These are phyloP conservation scores for Drechmeria coniospora DNA, from an alignment of 2,329 filamentous ascomycete species.

Conservation along the genomic window DNA sequence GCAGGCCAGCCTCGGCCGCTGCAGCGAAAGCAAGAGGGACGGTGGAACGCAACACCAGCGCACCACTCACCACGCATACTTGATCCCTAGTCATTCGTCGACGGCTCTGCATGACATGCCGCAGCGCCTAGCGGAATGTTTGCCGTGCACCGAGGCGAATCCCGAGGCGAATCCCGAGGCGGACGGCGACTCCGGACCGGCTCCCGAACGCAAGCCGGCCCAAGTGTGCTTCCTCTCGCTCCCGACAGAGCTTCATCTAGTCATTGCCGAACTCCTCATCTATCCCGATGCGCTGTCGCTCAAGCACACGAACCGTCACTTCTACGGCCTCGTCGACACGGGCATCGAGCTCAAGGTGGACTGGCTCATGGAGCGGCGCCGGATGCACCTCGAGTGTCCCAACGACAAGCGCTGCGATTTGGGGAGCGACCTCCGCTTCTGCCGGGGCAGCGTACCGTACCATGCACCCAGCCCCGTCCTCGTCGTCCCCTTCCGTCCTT, in stretches of 20 bases:
- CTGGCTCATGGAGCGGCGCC: slow-evolving; percentile 51
- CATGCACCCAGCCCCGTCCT: slow-evolving; percentile 8
- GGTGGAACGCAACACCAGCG: too few species aligned
- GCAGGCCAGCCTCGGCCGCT: too few species aligned
- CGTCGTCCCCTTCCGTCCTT: too few species aligned
- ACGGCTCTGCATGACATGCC: too few species aligned
- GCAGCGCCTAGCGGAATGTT: too few species aligned
- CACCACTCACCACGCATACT: too few species aligned
- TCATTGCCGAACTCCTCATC: slow-evolving; percentile 42
- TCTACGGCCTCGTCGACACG: slow-evolving; percentile 50
- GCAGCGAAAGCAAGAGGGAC: too few species aligned
- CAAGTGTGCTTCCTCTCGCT: slow-evolving; percentile 17
- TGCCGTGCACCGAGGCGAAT: too few species aligned
- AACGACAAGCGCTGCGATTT: slow-evolving; percentile 41
- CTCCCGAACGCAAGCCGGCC: not conserved
- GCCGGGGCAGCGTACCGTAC: slow-evolving; percentile 41
- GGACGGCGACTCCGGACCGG: not conserved
- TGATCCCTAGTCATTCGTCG: too few species aligned
- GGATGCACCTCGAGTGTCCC: slow-evolving; percentile 49
- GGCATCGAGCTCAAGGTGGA: slow-evolving; percentile 49
- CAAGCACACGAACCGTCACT: slow-evolving; percentile 49
- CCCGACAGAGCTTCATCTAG: slow-evolving; percentile 51
- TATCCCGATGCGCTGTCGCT: slow-evolving; percentile 59
- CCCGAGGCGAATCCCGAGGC: not conserved
- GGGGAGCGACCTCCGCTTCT: slow-evolving; percentile 44